Evolutionary conservation across 2,329 filamentous ascomycete genomes (phyloP).

Genomic region (Chaetomiaceae sp.): DNA sequence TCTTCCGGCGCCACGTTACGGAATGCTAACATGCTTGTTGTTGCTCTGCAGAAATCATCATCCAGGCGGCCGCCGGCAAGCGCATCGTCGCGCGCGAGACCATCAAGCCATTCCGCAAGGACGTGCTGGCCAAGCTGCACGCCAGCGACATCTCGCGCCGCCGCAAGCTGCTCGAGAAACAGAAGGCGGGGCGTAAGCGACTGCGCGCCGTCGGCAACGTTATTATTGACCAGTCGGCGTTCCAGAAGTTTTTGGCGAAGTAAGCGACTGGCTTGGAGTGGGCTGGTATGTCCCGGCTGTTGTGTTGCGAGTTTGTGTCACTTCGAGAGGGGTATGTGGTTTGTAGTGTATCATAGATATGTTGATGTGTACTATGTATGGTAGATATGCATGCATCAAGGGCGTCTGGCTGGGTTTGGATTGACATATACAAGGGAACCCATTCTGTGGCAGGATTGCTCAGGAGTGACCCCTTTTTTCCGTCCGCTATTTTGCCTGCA

Average conservation of each 20-base stretch:
- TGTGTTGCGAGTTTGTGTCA: no score
- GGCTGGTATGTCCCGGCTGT: no score
- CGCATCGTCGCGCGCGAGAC: slow-evolving; percentile 86
- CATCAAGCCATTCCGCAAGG: slow-evolving; percentile 93
- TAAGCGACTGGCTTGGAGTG: slow-evolving; percentile 34
- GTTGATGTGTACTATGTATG: no score
- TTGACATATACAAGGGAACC: no score
- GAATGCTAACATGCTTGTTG: slow-evolving; percentile 9
- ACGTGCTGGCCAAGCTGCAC: slow-evolving; percentile 88
- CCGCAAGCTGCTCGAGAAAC: slow-evolving; percentile 86
- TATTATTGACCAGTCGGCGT: slow-evolving; percentile 91
- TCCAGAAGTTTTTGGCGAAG: slow-evolving; percentile 88
- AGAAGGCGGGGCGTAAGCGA: slow-evolving; percentile 91
- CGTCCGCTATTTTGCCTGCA: no score
- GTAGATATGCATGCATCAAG: no score
- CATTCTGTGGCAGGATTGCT: no score
- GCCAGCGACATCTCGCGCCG: slow-evolving; percentile 79
- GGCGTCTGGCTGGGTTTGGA: no score
- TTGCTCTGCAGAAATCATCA: slow-evolving; percentile 62
- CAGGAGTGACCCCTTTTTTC: no score
- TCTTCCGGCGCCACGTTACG: no score
- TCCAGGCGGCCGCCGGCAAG: slow-evolving; percentile 80
- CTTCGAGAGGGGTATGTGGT: no score
- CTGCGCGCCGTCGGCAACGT: slow-evolving; percentile 82
- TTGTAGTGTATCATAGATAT: no score